These are phyloP conservation scores for Pleurozium schreberi DNA, from an alignment of 225 moss, liverwort and hornwort species.

Conservation along the genomic window DNA sequence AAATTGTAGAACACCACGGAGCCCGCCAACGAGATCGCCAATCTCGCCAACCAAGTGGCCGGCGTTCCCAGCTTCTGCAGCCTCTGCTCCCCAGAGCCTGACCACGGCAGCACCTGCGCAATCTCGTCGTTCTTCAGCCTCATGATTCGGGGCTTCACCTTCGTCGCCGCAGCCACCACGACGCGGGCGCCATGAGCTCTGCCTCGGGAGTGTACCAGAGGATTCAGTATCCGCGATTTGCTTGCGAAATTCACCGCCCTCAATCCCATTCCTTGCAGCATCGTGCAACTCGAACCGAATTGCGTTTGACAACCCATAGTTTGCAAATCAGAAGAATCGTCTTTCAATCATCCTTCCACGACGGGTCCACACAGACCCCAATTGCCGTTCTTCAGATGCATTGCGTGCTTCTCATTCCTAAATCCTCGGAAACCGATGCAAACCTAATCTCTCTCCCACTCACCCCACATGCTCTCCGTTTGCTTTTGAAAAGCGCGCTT, in stretches of 20 bases:
- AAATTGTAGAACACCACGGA: constrained; percentile 46
- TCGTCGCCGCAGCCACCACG: constrained; percentile 7
- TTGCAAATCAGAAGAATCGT: background rate
- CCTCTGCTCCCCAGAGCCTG: constrained; percentile 66
- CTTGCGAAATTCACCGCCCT: background rate
- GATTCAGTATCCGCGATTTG: background rate
- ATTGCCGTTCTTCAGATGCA: background rate
- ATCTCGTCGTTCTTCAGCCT: constrained; percentile 44
- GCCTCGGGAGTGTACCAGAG: background rate
- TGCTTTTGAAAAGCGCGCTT: background rate
- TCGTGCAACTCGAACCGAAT: background rate
- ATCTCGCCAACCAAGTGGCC: constrained; percentile 44
- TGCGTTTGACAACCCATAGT: background rate
- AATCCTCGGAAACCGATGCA: background rate
- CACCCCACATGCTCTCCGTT: background rate
- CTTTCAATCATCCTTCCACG: background rate
- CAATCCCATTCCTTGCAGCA: constrained; percentile 10
- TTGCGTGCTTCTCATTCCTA: background rate
- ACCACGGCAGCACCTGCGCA: constrained; percentile 65
- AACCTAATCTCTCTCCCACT: background rate
- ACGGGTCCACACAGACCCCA: background rate
- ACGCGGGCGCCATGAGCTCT: background rate
- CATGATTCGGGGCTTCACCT: constrained; percentile 31
- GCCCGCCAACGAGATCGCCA: constrained; percentile 65
- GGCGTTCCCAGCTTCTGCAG: constrained; percentile 57